Base-by-base conservation (phyloP, 108 stramenopile genomes). In the Nitzschia inconspicua region DNA sequence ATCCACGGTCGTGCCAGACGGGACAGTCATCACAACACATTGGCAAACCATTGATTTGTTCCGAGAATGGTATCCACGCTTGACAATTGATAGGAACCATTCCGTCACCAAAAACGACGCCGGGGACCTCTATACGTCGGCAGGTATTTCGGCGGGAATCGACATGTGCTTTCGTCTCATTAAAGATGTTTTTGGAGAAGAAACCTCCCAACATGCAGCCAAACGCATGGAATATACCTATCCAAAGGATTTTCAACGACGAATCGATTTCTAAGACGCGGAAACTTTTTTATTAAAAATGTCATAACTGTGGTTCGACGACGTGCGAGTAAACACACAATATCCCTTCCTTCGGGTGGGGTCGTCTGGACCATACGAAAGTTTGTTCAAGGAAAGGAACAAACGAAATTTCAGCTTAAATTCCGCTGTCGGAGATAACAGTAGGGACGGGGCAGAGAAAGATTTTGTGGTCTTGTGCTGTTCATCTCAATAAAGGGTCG, bases 151-250 rank as follows among this genome's bases (percentile, higher is more conserved):
- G 5, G 44, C 44, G 22, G 44, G 44, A 20, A 46, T 46, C 22
- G 44, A 46, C 14, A 46, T 46, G 44, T 46, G 44, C 44, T 46
- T 46, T 46, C 22, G 44, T 16, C 18, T 46, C 10, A 46, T 46
- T n/a, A 6, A 14, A n/a, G 44, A 46, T 46, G 6, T 46, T 7
- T 46, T 46, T 46, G 44, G 44, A 7, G 44, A 46, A 14, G 44
- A 46, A 14, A n/a, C 22, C 6, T 46, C 44, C 6, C 44, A 20
- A 20, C 19, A 16, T 6, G n/a, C 44, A 16, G 44, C 44, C 9
- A 46, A 46, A n/a, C 14, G 6, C 6, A 46, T 46, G 44, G 44
- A 46, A 14, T 46, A 46, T 46, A 20, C 44, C 10, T 46, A 46
- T 46, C 44, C 44, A 7, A 20, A 46, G 22, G 44, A 46, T 20